Evolutionary conservation across 73 alveolate species (phyloP).

Genomic region (Paramecium sexaurelia): DNA sequence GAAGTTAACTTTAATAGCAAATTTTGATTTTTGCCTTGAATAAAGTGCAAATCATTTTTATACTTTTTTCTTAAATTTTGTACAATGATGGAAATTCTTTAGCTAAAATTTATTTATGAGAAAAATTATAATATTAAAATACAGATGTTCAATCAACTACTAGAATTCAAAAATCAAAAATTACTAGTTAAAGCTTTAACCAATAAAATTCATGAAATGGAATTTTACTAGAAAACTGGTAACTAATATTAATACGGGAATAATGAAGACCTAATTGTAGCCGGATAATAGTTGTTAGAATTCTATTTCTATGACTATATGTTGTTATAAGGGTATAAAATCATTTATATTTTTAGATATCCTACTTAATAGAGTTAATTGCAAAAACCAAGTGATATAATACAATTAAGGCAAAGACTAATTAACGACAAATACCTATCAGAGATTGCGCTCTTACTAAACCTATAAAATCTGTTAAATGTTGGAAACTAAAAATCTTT

Average conservation of each 20-base stretch:
- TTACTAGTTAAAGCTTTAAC: neutral
- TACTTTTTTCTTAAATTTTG: neutral
- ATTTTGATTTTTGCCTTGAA: no score
- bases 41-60: no score
- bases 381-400: neutral
- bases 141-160: neutral
- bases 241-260: neutral
- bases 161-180: neutral
- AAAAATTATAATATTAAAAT: neutral
- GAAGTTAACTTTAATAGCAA: no score
- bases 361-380: neutral
- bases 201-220: neutral
- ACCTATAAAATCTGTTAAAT: neutral
- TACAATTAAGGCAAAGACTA: neutral
- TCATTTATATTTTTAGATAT: neutral
- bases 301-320: conserved; percentile 7
- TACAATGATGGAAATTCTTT: neutral
- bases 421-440: neutral
- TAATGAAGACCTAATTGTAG: neutral
- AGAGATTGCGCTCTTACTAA: neutral
- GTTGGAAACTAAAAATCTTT: conserved; percentile 31
- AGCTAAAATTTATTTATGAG: neutral
- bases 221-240: neutral
- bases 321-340: neutral
- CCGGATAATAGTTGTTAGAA: neutral